A percentile compares a stretch with the other conserved stretches of the same genome.
phyloP scores from a whole-genome alignment of 257 asterid species.

The Solanum pennellii region DNA sequence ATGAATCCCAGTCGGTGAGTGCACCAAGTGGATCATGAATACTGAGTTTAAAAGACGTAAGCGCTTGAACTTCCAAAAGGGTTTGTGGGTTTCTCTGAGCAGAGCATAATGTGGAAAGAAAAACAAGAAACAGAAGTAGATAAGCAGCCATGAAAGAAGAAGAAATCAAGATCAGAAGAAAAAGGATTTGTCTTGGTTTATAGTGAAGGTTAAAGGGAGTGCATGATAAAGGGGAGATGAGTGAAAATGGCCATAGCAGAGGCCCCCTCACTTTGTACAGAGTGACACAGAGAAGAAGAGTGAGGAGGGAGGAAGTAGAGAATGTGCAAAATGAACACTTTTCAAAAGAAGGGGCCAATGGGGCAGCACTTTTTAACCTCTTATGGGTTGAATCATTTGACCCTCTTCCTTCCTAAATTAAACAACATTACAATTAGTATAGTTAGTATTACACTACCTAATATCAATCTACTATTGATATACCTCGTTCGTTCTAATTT shows the following conservation, averaged over 20 bases:
- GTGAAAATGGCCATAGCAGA: conserved; percentile 7
- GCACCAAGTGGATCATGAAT: conserved; percentile 46
- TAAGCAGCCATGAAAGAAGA: conserved; percentile 3
- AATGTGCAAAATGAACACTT: conserved; percentile 8
- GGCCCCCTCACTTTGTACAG: neutral
- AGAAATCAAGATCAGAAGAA: neutral
- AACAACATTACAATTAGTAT: neutral
- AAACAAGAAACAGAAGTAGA: conserved; percentile 4
- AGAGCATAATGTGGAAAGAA: conserved; percentile 1
- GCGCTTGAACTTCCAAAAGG: conserved; percentile 38
- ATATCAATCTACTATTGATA: neutral
- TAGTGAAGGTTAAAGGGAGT: neutral
- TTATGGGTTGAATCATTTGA: conserved; percentile 28
- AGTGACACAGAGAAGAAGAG: neutral
- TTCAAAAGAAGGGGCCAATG: conserved; percentile 1
- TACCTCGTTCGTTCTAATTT: neutral
- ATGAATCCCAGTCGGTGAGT: conserved; percentile 37
- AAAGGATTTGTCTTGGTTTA: neutral
- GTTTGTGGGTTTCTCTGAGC: conserved; percentile 15
- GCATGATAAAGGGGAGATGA: neutral
- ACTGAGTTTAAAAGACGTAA: conserved; percentile 30
- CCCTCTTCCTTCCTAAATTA: neutral
- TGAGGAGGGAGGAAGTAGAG: neutral
- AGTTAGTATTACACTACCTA: neutral
- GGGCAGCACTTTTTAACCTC: conserved; percentile 24